These are phyloP conservation scores for Phytophthora ohioensis DNA, from an alignment of 352 stramenopile genomes.

Conservation along the genomic window DNA sequence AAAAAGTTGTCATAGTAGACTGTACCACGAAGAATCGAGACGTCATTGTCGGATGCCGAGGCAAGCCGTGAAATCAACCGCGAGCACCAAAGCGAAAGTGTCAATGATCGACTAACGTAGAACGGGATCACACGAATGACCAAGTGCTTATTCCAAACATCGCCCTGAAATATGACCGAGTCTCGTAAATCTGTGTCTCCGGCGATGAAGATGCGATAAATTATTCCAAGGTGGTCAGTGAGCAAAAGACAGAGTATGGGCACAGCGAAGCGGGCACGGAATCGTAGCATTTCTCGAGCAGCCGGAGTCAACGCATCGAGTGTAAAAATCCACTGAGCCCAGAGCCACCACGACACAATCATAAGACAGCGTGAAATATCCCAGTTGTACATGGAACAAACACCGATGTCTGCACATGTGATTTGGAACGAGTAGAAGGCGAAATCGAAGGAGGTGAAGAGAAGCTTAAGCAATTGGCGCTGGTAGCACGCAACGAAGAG, in stretches of 20 bases:
- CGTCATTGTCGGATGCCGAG: constrained; percentile 22
- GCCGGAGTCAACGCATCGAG: constrained; percentile 48
- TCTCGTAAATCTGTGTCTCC: constrained; percentile 11
- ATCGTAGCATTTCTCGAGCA: constrained; percentile 31
- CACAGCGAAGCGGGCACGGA: constrained; percentile 14
- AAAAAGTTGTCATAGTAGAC: constrained; percentile 48
- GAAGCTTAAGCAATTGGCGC: constrained; percentile 5
- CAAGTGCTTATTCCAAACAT: constrained; percentile 22
- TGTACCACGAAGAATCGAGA: constrained; percentile 35
- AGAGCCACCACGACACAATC: constrained; percentile 33
- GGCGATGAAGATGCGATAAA: constrained; percentile 16
- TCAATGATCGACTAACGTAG: constrained; percentile 30
- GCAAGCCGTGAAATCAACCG: constrained; percentile 16
- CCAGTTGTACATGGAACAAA: constrained; percentile 33
- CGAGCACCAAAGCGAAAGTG: constrained; percentile 25
- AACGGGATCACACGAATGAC: constrained; percentile 20
- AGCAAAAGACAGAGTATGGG: constrained; percentile 18
- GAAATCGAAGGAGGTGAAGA: constrained; percentile 18
- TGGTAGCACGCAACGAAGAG: constrained; percentile 5
- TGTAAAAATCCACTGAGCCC: constrained; percentile 45
- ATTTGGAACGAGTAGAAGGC: constrained; percentile 22
- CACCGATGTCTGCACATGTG: constrained; percentile 7
- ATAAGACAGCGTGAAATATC: constrained; percentile 16
- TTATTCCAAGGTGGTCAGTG: constrained; percentile 16
- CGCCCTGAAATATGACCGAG: constrained; percentile 18